A percentile compares a stretch with the other conserved stretches of the same genome.
phyloP scores from a whole-genome alignment of 257 asterid genomes.

The Petunia axillaris region DNA sequence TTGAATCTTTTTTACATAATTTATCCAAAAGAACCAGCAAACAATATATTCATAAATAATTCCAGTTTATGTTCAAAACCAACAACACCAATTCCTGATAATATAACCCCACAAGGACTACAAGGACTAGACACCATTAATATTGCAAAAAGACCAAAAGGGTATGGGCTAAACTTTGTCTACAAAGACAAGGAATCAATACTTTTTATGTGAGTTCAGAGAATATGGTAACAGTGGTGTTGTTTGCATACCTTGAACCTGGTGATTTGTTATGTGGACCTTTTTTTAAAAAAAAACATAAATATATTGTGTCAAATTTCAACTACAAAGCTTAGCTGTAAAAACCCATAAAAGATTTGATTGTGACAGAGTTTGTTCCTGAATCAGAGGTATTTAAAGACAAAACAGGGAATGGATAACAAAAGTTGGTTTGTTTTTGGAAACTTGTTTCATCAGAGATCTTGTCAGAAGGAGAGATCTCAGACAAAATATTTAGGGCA shows the following conservation, averaged over 20 bases:
- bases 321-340: slow-evolving; percentile 82
- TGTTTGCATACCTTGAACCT: slow-evolving; percentile 85
- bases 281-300: slow-evolving; percentile 39
- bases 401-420: slow-evolving; percentile 55
- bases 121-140: slow-evolving; percentile 81
- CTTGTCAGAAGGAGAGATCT: slow-evolving; percentile 86
- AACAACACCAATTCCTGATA: slow-evolving; percentile 54
- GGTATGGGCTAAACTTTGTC: slow-evolving; percentile 71
- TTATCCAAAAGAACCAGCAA: slow-evolving; percentile 68
- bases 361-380: slow-evolving; percentile 96
- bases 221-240: slow-evolving; percentile 56
- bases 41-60: slow-evolving; percentile 42
- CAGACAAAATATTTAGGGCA: slow-evolving; percentile 34
- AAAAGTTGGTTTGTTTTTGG: slow-evolving; percentile 42
- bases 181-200: slow-evolving; percentile 54
- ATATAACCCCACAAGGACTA: slow-evolving; percentile 65
- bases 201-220: slow-evolving; percentile 59
- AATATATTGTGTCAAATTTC: slow-evolving; percentile 55
- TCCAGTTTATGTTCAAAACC: slow-evolving; percentile 52
- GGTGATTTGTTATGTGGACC: slow-evolving; percentile 72
- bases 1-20: slow-evolving; percentile 14
- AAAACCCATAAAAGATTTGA: slow-evolving; percentile 76
- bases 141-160: slow-evolving; percentile 48
- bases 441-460: slow-evolving; percentile 49
- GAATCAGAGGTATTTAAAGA: slow-evolving; percentile 51